Conservation (phyloP, 768 basidiomycete species). For the Lepiota brunneoincarnata region DNA sequence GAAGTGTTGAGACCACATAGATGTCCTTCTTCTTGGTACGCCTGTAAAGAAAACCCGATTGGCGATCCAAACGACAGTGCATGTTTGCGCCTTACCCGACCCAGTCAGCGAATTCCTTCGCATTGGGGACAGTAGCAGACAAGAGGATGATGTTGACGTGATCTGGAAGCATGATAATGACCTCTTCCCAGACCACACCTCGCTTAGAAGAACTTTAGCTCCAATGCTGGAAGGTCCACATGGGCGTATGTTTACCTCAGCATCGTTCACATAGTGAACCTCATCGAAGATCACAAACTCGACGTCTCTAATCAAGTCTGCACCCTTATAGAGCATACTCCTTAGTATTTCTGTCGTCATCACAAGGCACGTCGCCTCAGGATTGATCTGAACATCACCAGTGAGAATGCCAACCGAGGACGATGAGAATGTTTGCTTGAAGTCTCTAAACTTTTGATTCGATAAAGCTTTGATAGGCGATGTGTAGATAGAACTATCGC, state of each 20-base stretch:
- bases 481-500: constrained; percentile 89
- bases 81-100: constrained; percentile 70
- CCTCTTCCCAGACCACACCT: constrained; percentile 99
- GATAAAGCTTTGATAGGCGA: constrained; percentile 98
- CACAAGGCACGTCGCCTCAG: constrained; percentile 93
- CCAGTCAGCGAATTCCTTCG: constrained; percentile 98
- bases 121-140: constrained; percentile 97
- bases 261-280: constrained; percentile 99
- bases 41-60: constrained; percentile 38
- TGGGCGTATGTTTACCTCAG: constrained; percentile 61
- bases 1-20: constrained; percentile 95
- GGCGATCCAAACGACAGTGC: not conserved
- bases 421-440: constrained; percentile 93
- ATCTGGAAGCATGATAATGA: constrained; percentile 99
- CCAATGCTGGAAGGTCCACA: not conserved
- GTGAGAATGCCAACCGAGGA: constrained; percentile 94
- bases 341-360: constrained; percentile 98
- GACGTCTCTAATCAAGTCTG: constrained; percentile 96
- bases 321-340: constrained; percentile 98
- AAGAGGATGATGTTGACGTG: constrained; percentile 97
- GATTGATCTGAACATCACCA: constrained; percentile 98
- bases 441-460: constrained; percentile 98
- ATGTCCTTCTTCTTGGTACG: constrained; percentile 99
- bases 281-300: constrained; percentile 99
- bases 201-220: constrained; percentile 48